phyloP scores from a whole-genome alignment of 192 early-diverging fungal species.

The Chytriomyces confervae region DNA sequence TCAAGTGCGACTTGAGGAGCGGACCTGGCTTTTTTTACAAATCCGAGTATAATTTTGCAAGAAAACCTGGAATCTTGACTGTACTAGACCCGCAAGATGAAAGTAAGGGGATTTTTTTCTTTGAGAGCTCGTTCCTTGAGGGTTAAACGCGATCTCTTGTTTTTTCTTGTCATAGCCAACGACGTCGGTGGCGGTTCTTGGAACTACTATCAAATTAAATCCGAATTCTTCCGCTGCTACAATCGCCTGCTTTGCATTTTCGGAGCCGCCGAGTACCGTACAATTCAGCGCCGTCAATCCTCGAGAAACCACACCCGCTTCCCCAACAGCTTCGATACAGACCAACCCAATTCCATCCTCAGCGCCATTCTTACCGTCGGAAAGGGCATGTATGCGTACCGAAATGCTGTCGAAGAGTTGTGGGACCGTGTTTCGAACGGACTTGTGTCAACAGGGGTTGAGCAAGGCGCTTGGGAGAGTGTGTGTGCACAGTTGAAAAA shows the following conservation, averaged over 20 bases:
- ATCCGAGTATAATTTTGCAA: too few species aligned
- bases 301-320: not conserved
- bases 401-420: constrained; percentile 21
- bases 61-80: too few species aligned
- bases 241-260: constrained; percentile 41
- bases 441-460: constrained; percentile 11
- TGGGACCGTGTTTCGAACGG: constrained; percentile 4
- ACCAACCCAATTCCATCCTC: constrained; percentile 35
- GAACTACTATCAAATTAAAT: constrained; percentile 35
- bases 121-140: too few species aligned
- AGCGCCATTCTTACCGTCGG: constrained; percentile 48
- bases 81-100: too few species aligned
- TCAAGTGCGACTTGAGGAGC: too few species aligned
- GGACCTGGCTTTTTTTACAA: too few species aligned
- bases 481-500: constrained; percentile 15
- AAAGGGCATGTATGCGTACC: constrained; percentile 36
- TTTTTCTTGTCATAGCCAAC: constrained; percentile 36
- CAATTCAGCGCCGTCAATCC: not conserved
- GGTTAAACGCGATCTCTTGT: too few species aligned
- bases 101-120: too few species aligned
- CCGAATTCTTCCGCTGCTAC: constrained; percentile 44
- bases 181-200: constrained; percentile 49
- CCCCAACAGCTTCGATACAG: constrained; percentile 2
- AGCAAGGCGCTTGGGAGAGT: constrained; percentile 11
- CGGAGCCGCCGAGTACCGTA: constrained; percentile 42